Conservation (phyloP, 164 flowering plant genomes). For the Chloranthus sessilifolius region DNA sequence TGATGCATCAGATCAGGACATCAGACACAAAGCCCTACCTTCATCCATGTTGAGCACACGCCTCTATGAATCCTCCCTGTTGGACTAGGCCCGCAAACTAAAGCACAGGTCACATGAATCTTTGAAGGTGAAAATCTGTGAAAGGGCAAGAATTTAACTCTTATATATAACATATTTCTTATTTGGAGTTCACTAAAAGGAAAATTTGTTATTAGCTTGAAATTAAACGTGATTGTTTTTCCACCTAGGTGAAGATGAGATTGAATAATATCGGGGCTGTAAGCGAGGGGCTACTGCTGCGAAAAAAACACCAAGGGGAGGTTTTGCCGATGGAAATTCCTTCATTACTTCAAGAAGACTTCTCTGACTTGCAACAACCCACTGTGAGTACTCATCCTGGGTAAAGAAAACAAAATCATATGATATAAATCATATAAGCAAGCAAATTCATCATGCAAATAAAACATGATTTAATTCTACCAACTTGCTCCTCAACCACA, state of each 20-base stretch:
- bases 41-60: slow-evolving; percentile 96
- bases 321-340: slow-evolving; percentile 92
- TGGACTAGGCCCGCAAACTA: slow-evolving; percentile 74
- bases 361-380: slow-evolving; percentile 84
- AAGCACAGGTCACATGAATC: slow-evolving; percentile 86
- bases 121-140: slow-evolving; percentile 46
- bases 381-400: slow-evolving; percentile 83
- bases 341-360: slow-evolving; percentile 91
- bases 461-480: too few species aligned
- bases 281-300: slow-evolving; percentile 85
- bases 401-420: background rate
- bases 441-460: too few species aligned
- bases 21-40: too few species aligned
- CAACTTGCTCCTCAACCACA: too few species aligned
- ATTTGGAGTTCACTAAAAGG: too few species aligned
- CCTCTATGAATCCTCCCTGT: slow-evolving; percentile 90
- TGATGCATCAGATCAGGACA: too few species aligned
- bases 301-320: slow-evolving; percentile 92
- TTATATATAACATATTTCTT: too few species aligned
- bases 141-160: too few species aligned
- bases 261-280: slow-evolving; percentile 91
- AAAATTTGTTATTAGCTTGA: too few species aligned
- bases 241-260: slow-evolving; percentile 95
- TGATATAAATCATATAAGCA: too few species aligned
- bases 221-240: too few species aligned